Percentiles rank a stretch among this genome's conserved stretches.
phyloP scores from a whole-genome alignment of 2,329 filamentous ascomycete genomes.

The Alternaria infectoria region DNA sequence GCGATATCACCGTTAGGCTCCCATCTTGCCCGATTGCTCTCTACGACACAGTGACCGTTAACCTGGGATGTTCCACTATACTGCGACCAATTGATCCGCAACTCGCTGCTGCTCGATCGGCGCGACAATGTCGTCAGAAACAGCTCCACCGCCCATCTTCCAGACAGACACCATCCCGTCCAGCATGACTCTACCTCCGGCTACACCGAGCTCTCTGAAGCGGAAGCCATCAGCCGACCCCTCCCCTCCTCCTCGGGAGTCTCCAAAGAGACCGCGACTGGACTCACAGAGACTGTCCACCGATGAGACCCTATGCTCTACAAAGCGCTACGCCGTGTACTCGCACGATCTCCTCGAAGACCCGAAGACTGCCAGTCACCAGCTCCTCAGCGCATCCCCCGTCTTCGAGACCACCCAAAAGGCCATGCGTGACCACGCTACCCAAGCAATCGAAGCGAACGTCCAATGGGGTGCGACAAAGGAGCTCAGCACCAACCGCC shows the following conservation, averaged over 20 bases:
- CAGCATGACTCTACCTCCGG: background rate
- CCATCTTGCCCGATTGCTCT: background rate
- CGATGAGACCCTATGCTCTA: background rate
- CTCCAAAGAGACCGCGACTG: background rate
- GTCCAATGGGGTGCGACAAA: conserved; percentile 3
- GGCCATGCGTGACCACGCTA: conserved; percentile 3
- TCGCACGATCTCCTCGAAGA: background rate
- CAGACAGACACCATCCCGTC: background rate
- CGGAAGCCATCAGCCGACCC: background rate
- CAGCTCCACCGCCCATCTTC: background rate
- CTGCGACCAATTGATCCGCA: background rate
- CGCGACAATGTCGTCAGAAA: background rate
- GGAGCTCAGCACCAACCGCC: background rate
- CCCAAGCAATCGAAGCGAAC: background rate
- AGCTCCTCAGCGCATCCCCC: background rate
- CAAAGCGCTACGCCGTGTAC: conserved; percentile 1
- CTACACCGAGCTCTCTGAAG: background rate
- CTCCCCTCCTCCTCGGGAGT: background rate
- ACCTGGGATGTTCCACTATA: background rate
- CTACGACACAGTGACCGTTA: background rate
- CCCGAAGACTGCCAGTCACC: no score
- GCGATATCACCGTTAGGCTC: background rate
- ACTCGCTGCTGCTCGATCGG: background rate
- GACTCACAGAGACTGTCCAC: background rate
- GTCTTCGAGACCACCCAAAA: conserved; percentile 3